phyloP scores from a whole-genome alignment of 2,329 filamentous ascomycete species.

The Ceratocystis lukuohia region DNA sequence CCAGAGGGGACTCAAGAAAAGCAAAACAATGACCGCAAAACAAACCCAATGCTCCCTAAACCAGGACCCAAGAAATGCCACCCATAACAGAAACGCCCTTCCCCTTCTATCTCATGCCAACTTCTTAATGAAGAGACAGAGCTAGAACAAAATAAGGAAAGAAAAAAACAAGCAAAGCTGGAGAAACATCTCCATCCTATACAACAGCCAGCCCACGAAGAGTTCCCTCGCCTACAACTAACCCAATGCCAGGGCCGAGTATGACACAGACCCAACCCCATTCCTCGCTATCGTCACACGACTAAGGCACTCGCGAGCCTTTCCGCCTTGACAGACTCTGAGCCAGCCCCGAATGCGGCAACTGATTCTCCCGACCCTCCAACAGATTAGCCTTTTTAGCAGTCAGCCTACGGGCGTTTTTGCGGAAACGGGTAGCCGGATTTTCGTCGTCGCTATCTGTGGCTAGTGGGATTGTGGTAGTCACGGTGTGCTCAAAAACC shows the following conservation, averaged over 20 bases:
- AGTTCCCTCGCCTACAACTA: background rate
- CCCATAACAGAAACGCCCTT: slow-evolving; percentile 4
- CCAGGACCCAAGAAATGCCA: slow-evolving; percentile 5
- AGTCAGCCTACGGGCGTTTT: background rate
- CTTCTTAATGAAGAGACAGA: background rate
- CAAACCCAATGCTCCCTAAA: background rate
- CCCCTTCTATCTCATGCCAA: background rate
- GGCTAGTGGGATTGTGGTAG: slow-evolving; percentile 15
- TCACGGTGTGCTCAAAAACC: slow-evolving; percentile 14
- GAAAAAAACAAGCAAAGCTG: background rate
- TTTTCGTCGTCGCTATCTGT: background rate
- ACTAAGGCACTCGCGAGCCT: slow-evolving; percentile 6
- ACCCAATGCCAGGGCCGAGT: background rate
- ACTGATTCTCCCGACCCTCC: slow-evolving; percentile 16
- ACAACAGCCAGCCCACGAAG: background rate
- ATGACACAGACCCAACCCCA: background rate
- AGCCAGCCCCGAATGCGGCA: background rate
- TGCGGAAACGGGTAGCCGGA: background rate
- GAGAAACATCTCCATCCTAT: background rate
- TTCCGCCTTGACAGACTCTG: slow-evolving; percentile 6
- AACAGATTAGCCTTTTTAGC: slow-evolving; percentile 15
- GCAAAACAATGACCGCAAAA: slow-evolving; percentile 2
- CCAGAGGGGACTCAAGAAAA: background rate
- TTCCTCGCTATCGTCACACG: background rate
- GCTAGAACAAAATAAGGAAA: background rate